Conservation (phyloP, 495 filamentous ascomycete genomes). For the Penicillium manginii region DNA sequence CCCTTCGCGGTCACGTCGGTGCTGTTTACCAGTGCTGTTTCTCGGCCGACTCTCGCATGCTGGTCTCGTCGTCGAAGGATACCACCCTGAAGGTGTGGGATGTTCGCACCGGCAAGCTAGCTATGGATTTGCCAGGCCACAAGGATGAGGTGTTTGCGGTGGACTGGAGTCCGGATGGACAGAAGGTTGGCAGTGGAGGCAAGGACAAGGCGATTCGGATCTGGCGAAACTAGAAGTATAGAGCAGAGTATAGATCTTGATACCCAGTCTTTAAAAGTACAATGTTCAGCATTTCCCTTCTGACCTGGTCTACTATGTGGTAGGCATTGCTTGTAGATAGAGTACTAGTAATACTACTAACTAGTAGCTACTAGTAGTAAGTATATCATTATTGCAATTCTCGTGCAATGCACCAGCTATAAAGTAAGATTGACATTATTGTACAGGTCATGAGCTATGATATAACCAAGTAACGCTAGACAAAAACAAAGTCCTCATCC, state of each 20-base stretch:
- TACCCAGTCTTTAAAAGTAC: conserved; percentile 8
- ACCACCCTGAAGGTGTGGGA: conserved; percentile 96
- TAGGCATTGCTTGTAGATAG: no score
- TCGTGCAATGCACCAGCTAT: conserved; percentile 2
- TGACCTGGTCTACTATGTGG: no score
- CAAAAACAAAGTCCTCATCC: neutral
- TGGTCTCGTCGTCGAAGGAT: conserved; percentile 88
- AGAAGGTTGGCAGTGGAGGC: conserved; percentile 84
- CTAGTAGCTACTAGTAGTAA: no score
- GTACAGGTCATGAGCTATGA: conserved; percentile 3
- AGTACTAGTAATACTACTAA: no score
- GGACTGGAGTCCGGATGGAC: conserved; percentile 88
- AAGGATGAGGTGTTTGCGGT: conserved; percentile 93
- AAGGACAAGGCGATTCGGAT: conserved; percentile 90
- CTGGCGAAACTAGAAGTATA: conserved; percentile 68
- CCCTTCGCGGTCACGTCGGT: conserved; percentile 88
- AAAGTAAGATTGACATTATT: neutral
- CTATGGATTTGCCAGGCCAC: conserved; percentile 89
- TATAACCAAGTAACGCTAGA: conserved; percentile 7
- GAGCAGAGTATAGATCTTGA: conserved; percentile 13
- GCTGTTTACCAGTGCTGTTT: conserved; percentile 91
- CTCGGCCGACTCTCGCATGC: conserved; percentile 81
- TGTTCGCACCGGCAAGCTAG: conserved; percentile 78
- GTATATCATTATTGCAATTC: neutral
- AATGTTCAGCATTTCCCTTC: no score